These are phyloP conservation scores for Simplicillium aogashimaense DNA, from an alignment of 2,329 filamentous ascomycete genomes.

Conservation along the genomic window DNA sequence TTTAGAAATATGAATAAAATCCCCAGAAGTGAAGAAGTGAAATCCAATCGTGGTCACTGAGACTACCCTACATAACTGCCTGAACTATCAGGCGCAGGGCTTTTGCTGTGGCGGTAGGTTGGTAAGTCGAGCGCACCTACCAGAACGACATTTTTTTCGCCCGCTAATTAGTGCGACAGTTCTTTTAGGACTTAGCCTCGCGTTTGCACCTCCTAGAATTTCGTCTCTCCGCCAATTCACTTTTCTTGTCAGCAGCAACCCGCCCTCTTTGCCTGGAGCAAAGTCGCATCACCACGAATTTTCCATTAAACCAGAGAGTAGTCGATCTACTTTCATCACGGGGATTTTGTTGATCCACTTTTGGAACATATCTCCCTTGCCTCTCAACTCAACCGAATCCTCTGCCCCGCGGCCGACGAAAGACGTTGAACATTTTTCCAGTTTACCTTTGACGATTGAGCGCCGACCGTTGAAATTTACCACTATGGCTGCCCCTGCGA, in stretches of 20 bases:
- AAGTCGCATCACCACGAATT: slow-evolving; percentile 15
- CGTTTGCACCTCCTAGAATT: slow-evolving; percentile 5
- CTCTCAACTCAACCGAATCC: slow-evolving; percentile 10
- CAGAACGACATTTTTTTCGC: slow-evolving; percentile 1
- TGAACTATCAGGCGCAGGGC: too few relatives aligned
- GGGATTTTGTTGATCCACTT: neutral
- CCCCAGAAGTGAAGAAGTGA: too few relatives aligned
- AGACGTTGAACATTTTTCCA: neutral
- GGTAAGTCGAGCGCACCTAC: too few relatives aligned
- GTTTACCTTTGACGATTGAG: slow-evolving; percentile 1
- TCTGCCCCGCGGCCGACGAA: neutral
- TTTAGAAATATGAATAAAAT: too few relatives aligned
- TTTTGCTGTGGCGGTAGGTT: too few relatives aligned
- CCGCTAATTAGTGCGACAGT: too few relatives aligned
- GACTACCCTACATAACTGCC: too few relatives aligned
- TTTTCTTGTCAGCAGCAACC: slow-evolving; percentile 2
- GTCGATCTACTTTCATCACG: slow-evolving; percentile 13
- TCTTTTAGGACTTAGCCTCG: slow-evolving; percentile 1
- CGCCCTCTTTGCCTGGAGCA: slow-evolving; percentile 28
- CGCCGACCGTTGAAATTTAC: neutral
- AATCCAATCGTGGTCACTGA: too few relatives aligned
- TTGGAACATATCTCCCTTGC: slow-evolving; percentile 8
- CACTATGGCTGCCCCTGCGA: slow-evolving; percentile 23
- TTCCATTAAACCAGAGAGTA: slow-evolving; percentile 14
- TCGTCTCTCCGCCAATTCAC: slow-evolving; percentile 9